Evolutionary conservation across 192 early-diverging fungal species (phyloP).

Genomic region (Coemansia sp.): DNA sequence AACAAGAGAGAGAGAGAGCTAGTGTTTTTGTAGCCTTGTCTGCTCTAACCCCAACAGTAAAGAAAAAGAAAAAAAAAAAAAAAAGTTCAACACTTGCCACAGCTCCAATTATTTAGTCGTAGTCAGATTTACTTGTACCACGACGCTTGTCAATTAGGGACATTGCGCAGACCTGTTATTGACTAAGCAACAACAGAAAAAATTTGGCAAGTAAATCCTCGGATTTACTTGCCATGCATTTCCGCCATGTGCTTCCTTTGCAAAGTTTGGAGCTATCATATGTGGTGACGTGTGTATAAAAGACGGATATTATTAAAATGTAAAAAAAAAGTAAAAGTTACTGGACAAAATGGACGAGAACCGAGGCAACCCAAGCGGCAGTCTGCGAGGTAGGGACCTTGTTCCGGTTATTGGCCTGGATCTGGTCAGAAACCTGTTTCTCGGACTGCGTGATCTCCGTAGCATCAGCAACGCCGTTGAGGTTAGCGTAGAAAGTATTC

Average conservation of each 20-base stretch:
- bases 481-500: constrained; percentile 35
- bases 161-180: not conserved
- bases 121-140: not conserved
- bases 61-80: not conserved
- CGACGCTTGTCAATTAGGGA: not conserved
- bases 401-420: constrained; percentile 30
- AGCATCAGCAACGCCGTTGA: constrained; percentile 20
- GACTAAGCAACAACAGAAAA: not conserved
- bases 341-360: constrained; percentile 23
- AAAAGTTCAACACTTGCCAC: not conserved
- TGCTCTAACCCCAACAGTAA: not conserved
- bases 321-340: not conserved
- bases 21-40: not conserved
- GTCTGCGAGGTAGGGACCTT: constrained; percentile 30
- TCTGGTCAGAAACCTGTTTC: constrained; percentile 43
- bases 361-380: constrained; percentile 34
- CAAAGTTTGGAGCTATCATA: too few species aligned
- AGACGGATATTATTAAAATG: not conserved
- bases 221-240: not conserved
- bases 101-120: not conserved
- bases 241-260: not conserved
- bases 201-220: not conserved
- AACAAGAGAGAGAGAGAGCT: not conserved
- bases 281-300: not conserved
- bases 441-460: constrained; percentile 14